Evolutionary conservation across 345 rosid species (phyloP).

Genomic region (Citrus inodora): DNA sequence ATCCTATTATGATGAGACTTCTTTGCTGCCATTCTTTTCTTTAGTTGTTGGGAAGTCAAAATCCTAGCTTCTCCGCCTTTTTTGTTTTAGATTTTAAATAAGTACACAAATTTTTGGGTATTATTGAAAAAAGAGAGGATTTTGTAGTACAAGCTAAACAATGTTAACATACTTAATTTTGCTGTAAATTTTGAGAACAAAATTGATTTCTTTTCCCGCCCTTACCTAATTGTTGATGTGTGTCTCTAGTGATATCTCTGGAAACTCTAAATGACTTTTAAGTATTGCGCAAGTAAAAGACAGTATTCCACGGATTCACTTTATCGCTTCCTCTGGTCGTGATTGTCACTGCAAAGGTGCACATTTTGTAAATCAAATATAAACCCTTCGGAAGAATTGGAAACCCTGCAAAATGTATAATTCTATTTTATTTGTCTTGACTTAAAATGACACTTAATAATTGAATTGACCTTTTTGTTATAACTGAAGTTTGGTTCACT

Average conservation of each 20-base stretch:
- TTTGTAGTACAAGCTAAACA: neutral
- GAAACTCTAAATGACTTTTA: neutral
- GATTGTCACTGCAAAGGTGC: neutral
- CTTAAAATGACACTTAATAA: neutral
- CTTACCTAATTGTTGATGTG: neutral
- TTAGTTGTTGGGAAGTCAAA: neutral
- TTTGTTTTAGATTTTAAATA: neutral
- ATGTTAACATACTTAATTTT: neutral
- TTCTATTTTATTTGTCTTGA: neutral
- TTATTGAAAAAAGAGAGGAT: neutral
- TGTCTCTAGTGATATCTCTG: neutral
- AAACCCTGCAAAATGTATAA: neutral
- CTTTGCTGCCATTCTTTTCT: neutral
- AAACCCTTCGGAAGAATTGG: neutral
- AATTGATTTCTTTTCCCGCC: too few relatives aligned
- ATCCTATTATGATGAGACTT: neutral
- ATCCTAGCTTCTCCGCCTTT: neutral
- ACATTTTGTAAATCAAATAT: too few relatives aligned
- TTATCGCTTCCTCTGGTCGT: neutral
- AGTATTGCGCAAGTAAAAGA: neutral
- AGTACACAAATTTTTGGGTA: neutral
- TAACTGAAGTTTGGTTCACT: neutral
- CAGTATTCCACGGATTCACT: neutral
- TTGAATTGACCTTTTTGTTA: neutral
- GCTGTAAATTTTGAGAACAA: neutral